A percentile compares a stretch with the other conserved stretches of the same genome.
Conservation (phyloP, 176 grass and related monocot species). For the Oryza officinalis region DNA sequence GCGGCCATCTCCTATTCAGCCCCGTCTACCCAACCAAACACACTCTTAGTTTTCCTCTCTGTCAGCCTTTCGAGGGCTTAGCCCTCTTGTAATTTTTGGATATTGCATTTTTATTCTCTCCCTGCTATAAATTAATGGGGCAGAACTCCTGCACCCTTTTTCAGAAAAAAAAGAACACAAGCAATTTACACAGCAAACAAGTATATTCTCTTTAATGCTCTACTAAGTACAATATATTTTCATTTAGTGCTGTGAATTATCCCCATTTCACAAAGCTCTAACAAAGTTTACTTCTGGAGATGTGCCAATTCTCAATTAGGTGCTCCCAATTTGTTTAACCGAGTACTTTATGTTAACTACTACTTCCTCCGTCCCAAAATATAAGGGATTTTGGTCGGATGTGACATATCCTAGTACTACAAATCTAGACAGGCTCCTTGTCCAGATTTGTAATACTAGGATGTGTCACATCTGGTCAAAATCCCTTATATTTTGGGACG, state of each 20-base stretch:
- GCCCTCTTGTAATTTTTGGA: background rate
- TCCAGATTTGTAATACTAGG: too few species aligned
- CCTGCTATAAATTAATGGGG: background rate
- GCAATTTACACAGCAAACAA: slow-evolving; percentile 13
- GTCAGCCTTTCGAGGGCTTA: background rate
- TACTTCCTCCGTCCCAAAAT: too few species aligned
- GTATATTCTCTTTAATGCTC: slow-evolving; percentile 12
- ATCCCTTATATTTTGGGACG: too few species aligned
- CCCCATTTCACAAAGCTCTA: slow-evolving; percentile 20
- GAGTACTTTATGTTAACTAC: background rate
- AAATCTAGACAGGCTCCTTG: too few species aligned
- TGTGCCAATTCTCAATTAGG: slow-evolving; percentile 1
- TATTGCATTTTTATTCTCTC: background rate
- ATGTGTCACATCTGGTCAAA: too few species aligned
- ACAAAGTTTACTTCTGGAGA: background rate
- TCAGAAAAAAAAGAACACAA: background rate
- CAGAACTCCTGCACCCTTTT: background rate
- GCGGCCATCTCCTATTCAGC: too few species aligned
- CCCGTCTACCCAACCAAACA: too few species aligned
- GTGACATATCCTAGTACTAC: too few species aligned
- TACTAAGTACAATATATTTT: background rate
- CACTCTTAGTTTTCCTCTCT: background rate
- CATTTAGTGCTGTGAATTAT: background rate
- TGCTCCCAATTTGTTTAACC: slow-evolving; percentile 8
- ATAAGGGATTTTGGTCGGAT: too few species aligned